These are phyloP conservation scores for Cryomyces minteri DNA, from an alignment of 495 filamentous ascomycete species.

Conservation along the genomic window DNA sequence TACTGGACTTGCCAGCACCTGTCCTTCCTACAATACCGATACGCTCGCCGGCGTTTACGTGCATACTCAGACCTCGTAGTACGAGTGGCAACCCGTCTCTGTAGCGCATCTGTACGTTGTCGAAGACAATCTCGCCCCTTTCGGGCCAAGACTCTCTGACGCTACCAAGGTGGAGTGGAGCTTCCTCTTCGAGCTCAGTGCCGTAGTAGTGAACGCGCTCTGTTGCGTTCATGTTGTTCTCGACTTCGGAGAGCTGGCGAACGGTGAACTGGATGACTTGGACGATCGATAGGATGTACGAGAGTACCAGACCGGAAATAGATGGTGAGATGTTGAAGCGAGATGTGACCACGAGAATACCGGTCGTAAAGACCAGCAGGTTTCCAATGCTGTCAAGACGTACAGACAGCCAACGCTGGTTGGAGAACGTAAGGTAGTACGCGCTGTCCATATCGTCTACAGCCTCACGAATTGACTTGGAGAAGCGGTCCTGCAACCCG, in stretches of 20 bases:
- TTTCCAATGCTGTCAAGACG: slow-evolving; percentile 74
- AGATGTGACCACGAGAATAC: slow-evolving; percentile 83
- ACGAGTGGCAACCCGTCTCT: slow-evolving; percentile 67
- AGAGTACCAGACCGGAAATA: slow-evolving; percentile 72
- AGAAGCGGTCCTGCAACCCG: slow-evolving; percentile 57
- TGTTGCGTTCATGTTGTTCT: slow-evolving; percentile 94
- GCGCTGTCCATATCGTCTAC: slow-evolving; percentile 88
- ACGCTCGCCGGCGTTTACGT: slow-evolving; percentile 66
- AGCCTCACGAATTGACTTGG: slow-evolving; percentile 40
- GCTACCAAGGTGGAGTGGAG: slow-evolving; percentile 50
- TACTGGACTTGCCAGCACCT: slow-evolving; percentile 83
- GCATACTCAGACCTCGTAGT: slow-evolving; percentile 57
- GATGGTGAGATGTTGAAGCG: slow-evolving; percentile 75
- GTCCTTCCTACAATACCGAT: slow-evolving; percentile 91
- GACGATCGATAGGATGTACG: slow-evolving; percentile 85
- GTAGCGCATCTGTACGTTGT: slow-evolving; percentile 83
- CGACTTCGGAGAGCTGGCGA: slow-evolving; percentile 84
- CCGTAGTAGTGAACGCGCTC: slow-evolving; percentile 92
- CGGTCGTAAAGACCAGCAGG: slow-evolving; percentile 63
- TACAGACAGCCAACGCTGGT: slow-evolving; percentile 79
- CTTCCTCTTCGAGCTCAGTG: slow-evolving; percentile 70
- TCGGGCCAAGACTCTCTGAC: slow-evolving; percentile 64
- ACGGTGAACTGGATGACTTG: slow-evolving; percentile 94
- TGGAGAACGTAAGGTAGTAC: slow-evolving; percentile 85
- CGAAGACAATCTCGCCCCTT: slow-evolving; percentile 66